A percentile compares a stretch with the other conserved stretches of the same genome.
Conservation (phyloP, 345 rosid species). For the Hibiscus trionum region DNA sequence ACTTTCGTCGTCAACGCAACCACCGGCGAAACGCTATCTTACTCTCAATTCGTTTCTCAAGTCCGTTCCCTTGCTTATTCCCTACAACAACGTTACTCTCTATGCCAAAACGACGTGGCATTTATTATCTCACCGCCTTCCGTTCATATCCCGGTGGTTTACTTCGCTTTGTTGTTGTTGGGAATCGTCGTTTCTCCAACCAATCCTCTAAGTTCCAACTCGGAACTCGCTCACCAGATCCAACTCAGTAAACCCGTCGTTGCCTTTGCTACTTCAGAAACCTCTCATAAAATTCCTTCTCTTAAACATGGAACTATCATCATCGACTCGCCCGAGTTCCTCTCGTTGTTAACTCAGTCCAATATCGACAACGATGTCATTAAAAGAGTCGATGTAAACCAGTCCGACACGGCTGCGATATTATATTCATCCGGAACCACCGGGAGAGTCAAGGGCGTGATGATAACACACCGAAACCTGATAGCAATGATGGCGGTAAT, state of each 20-base stretch:
- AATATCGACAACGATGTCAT: not conserved
- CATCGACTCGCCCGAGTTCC: constrained; percentile 72
- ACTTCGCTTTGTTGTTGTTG: constrained; percentile 64
- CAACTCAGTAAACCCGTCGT: constrained; percentile 47
- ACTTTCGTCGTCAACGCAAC: constrained; percentile 35
- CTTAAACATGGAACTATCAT: constrained; percentile 40
- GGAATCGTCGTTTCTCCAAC: constrained; percentile 69
- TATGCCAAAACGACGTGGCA: constrained; percentile 50
- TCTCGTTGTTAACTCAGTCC: constrained; percentile 28
- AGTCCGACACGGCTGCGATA: constrained; percentile 61
- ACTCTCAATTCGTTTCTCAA: constrained; percentile 37
- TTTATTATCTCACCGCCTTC: constrained; percentile 60
- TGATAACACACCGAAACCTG: constrained; percentile 60
- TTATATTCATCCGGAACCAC: constrained; percentile 83
- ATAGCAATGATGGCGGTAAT: constrained; percentile 46
- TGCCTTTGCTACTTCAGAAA: constrained; percentile 55
- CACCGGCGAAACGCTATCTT: constrained; percentile 38
- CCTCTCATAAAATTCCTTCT: constrained; percentile 32
- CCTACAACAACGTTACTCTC: constrained; percentile 32
- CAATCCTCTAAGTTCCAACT: constrained; percentile 52
- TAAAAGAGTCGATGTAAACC: constrained; percentile 26
- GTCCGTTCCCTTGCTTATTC: constrained; percentile 41
- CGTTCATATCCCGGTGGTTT: constrained; percentile 48
- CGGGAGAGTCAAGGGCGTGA: constrained; percentile 66
- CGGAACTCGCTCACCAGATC: constrained; percentile 54